Conservation (phyloP, 1,139 yeast genomes). For the Candida sp. region DNA sequence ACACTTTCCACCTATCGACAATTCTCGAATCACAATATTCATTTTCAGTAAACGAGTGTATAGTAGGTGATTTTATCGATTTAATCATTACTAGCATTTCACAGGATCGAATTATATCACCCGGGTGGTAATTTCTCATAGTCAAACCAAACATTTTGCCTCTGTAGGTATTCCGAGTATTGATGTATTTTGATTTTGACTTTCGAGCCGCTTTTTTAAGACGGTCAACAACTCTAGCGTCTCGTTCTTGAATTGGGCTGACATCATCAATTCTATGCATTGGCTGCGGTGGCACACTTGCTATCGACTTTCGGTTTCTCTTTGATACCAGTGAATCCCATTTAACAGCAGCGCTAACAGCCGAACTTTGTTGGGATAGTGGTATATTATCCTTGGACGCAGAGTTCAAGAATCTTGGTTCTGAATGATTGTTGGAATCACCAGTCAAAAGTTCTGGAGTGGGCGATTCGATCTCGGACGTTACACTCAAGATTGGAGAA, state of each 20-base stretch:
- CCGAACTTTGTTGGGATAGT: neutral
- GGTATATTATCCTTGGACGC: conserved; percentile 3
- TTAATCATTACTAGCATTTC: conserved; percentile 64
- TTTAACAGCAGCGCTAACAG: neutral
- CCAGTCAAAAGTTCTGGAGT: neutral
- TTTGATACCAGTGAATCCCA: conserved; percentile 2
- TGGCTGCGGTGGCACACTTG: conserved; percentile 12
- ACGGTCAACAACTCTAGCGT: conserved; percentile 16
- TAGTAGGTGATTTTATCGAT: conserved; percentile 4
- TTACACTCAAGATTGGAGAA: neutral
- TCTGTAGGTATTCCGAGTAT: conserved; percentile 16
- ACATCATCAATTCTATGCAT: conserved; percentile 9
- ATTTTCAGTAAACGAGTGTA: conserved; percentile 9
- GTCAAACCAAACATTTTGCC: conserved; percentile 18
- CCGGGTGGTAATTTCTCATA: conserved; percentile 34
- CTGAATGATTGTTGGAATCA: neutral
- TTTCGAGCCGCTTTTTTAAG: conserved; percentile 19
- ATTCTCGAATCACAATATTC: conserved; percentile 54
- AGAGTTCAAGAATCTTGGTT: neutral
- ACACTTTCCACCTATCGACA: conserved; percentile 76
- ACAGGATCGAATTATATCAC: conserved; percentile 65
- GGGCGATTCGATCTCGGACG: neutral
- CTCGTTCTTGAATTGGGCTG: conserved; percentile 16
- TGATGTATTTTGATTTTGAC: conserved; percentile 20
- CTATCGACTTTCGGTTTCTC: neutral